A percentile compares a stretch with the other conserved stretches of the same genome.
These are phyloP conservation scores for Schizosaccharomyces octosporus DNA, from an alignment of 805 yeast genomes.

Conservation along the genomic window DNA sequence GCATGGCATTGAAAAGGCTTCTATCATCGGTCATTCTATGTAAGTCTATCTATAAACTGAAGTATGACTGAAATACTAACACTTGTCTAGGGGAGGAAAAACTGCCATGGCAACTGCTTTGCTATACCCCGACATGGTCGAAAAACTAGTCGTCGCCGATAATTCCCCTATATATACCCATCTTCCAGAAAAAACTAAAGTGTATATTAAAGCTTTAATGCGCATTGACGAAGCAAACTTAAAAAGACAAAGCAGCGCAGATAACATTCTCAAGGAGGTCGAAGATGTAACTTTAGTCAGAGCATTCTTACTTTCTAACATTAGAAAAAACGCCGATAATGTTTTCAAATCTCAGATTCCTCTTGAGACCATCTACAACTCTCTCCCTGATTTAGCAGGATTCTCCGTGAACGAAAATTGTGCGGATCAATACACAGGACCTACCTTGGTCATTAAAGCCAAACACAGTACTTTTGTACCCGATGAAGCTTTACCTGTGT, in stretches of 20 bases:
- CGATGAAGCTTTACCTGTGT: conserved; percentile 51
- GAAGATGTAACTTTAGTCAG: conserved; percentile 18
- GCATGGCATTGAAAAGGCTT: conserved; percentile 15
- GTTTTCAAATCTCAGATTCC: conserved; percentile 35
- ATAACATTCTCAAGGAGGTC: not conserved
- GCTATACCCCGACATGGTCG: conserved; percentile 33
- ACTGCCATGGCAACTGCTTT: conserved; percentile 71
- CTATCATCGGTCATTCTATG: conserved; percentile 22
- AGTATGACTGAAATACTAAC: not conserved
- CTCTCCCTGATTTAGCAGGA: conserved; percentile 40
- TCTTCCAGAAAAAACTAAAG: conserved; percentile 33
- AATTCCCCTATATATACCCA: conserved; percentile 62
- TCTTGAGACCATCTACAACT: conserved; percentile 36
- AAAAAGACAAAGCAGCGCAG: not conserved
- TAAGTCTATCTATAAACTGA: not conserved
- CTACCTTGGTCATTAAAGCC: conserved; percentile 61
- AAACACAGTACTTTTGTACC: conserved; percentile 51
- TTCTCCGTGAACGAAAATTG: conserved; percentile 44
- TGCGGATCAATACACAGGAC: conserved; percentile 35
- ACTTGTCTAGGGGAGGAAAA: conserved; percentile 59
- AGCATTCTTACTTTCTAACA: conserved; percentile 54
- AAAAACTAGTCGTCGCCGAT: conserved; percentile 53
- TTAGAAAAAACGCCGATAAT: conserved; percentile 22
- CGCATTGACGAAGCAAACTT: conserved; percentile 20
- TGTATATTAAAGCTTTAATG: conserved; percentile 38